phyloP scores from a whole-genome alignment of 805 yeast genomes.

The Wickerhamomyces strasburgensis region DNA sequence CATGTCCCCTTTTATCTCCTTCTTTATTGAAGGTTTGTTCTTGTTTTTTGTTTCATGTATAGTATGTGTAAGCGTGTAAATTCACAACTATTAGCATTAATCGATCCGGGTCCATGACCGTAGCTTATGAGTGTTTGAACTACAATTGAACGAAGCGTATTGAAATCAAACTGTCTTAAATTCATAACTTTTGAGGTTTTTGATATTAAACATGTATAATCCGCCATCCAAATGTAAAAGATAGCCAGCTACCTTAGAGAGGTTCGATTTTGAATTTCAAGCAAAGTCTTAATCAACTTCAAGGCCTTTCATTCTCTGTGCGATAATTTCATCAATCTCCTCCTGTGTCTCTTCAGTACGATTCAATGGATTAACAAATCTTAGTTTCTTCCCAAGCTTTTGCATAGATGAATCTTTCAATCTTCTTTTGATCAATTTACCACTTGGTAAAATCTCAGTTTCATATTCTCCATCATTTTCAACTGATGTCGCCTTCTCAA shows the following conservation, averaged over 20 bases:
- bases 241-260: constrained; percentile 7
- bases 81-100: too few relatives aligned
- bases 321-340: constrained; percentile 52
- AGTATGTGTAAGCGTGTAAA: too few relatives aligned
- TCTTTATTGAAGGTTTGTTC: too few relatives aligned
- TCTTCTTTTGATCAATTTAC: constrained; percentile 50
- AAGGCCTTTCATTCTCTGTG: constrained; percentile 37
- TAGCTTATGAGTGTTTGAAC: too few relatives aligned
- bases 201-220: too few relatives aligned
- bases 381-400: constrained; percentile 35
- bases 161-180: too few relatives aligned
- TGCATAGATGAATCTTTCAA: constrained; percentile 23
- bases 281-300: constrained; percentile 16
- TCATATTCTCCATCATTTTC: constrained; percentile 31
- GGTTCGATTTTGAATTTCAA: background rate
- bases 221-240: too few relatives aligned
- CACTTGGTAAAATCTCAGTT: constrained; percentile 69
- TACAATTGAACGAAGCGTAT: too few relatives aligned
- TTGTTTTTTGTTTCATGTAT: too few relatives aligned
- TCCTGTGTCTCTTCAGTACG: constrained; percentile 27
- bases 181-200: too few relatives aligned
- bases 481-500: constrained; percentile 25
- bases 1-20: too few relatives aligned
- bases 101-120: too few relatives aligned
- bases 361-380: constrained; percentile 28